Conservation (phyloP, 1,284 basidiomycete genomes). For the Inonotus obliquus region DNA sequence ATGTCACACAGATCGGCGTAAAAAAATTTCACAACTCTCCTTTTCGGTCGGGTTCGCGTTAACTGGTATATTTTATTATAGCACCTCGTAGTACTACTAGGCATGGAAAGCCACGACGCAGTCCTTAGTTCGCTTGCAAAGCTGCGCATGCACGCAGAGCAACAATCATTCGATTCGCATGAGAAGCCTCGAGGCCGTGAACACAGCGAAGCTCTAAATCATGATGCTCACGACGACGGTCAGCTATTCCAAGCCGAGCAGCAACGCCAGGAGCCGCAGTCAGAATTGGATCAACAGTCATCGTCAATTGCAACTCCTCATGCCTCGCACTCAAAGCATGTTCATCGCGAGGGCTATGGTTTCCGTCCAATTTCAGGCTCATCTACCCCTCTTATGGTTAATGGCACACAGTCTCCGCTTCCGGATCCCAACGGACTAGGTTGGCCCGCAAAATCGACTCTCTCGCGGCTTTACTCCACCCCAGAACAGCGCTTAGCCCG, state of each 20-base stretch:
- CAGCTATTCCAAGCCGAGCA: neutral
- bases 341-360: constrained; percentile 68
- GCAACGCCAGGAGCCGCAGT: neutral
- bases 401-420: constrained; percentile 38
- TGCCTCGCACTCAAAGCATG: constrained; percentile 12
- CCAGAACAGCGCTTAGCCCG: constrained; percentile 67
- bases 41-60: neutral
- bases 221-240: neutral
- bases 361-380: constrained; percentile 67
- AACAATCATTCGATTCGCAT: constrained; percentile 7
- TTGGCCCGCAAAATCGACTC: constrained; percentile 94
- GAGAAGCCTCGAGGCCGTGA: constrained; percentile 12
- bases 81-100: too few relatives aligned
- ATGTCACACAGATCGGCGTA: neutral
- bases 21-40: neutral
- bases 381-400: constrained; percentile 48
- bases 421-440: constrained; percentile 87
- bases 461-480: constrained; percentile 78
- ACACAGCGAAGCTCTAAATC: neutral
- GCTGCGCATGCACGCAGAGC: constrained; percentile 15
- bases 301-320: constrained; percentile 2
- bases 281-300: constrained; percentile 5
- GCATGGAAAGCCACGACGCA: constrained; percentile 14
- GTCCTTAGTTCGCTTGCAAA: constrained; percentile 15
- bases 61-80: neutral